Evolutionary conservation across 768 basidiomycete species (phyloP).

Genomic region (Kwoniella sp.): DNA sequence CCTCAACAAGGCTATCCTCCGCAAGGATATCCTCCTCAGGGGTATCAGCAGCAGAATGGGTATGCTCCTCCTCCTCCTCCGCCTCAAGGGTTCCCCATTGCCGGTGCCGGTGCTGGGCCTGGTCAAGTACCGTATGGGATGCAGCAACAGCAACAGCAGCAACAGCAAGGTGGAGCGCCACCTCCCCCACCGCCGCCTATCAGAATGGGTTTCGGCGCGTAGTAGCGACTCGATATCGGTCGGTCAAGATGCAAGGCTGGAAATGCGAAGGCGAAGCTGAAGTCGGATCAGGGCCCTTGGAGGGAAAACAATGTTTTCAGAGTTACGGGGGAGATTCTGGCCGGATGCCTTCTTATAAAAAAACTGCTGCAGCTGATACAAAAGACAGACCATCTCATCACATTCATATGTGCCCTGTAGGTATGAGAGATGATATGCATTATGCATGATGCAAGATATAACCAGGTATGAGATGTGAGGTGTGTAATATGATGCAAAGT

Average conservation of each 20-base stretch:
- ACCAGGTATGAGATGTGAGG: background rate
- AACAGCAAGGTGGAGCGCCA: conserved; percentile 18
- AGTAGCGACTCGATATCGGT: too few species aligned
- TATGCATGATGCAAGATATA: background rate
- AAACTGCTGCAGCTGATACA: too few species aligned
- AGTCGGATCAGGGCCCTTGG: too few species aligned
- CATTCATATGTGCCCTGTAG: too few species aligned
- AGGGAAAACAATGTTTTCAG: too few species aligned
- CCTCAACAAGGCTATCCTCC: conserved; percentile 24
- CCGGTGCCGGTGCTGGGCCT: background rate
- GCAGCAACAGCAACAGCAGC: conserved; percentile 10
- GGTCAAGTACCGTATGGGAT: conserved; percentile 27
- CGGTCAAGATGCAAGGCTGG: too few species aligned
- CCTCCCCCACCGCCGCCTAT: conserved; percentile 44
- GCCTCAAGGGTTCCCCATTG: conserved; percentile 41
- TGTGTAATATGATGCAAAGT: background rate
- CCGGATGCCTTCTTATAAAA: too few species aligned
- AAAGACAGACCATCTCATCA: too few species aligned
- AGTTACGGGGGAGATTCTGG: too few species aligned
- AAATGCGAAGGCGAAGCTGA: too few species aligned
- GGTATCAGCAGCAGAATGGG: conserved; percentile 29
- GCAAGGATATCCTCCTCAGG: conserved; percentile 20
- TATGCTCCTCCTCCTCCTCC: conserved; percentile 38
- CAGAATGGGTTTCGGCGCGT: conserved; percentile 40
- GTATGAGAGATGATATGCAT: conserved; percentile 18